Evolutionary conservation across 768 basidiomycete genomes (phyloP), one percentile per base, ranked within the genome.

Genomic region (Psilocybe cyanescens): DNA sequence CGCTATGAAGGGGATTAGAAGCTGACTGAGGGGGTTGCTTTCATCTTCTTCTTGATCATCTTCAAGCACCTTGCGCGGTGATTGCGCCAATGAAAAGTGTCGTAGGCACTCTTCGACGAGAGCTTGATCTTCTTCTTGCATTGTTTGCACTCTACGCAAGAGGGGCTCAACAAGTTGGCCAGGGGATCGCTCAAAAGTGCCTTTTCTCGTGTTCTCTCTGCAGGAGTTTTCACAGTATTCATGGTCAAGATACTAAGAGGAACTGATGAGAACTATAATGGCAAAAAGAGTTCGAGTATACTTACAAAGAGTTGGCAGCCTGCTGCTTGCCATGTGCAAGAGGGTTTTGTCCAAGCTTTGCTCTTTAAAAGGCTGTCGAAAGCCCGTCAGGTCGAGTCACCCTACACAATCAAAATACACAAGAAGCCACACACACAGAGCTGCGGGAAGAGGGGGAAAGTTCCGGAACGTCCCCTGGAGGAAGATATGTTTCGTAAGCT

Each of bases 61-160:
- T 81, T 85, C 57, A 84, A 69, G 70, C 89, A 91, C 31, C 88
- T 79, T 44, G 78, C 77, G 33, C 84, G 79, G 67, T 91, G 89
- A 64, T 83, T 86, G 48, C 75, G 70, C 89, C 89, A 91, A 71
- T 91, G 89, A 67, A 82, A 83, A 31, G 81, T 79, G 66, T 91
- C 89, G 65, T 81, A 91, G 19, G 78, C 78, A 71, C 86, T 88
- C 74, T 90, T 90, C 33, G 78, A 72, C 14, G 88, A 90, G 29
- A 91, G 82, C 70, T 88, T 88, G 73, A 91, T 89, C 12, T 76
- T 74, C 30, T 67, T 73, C 39, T 79, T 76, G 71, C 89, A 91
- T 55, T 79, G 79, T 62, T 74, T 76, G 74, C 88, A 90, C 57
- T 78, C 75, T 54, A 87, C 84, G 55, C 77, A 78, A 29, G 79